phyloP scores from a whole-genome alignment of 1,284 basidiomycete species.

The Earliella scabrosa region DNA sequence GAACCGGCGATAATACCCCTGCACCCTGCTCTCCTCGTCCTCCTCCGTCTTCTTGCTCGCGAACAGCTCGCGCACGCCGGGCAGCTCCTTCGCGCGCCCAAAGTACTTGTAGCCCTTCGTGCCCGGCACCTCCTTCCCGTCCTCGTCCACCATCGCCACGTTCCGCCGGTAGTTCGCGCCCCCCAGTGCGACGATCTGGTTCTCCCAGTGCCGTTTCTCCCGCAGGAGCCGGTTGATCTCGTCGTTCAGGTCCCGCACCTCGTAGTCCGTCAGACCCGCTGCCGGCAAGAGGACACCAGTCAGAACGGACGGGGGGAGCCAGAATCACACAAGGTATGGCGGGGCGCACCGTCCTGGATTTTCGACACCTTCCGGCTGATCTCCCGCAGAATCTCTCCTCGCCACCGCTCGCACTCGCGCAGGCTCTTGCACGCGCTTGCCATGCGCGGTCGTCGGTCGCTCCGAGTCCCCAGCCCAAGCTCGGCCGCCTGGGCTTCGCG shows the following conservation, averaged over 20 bases:
- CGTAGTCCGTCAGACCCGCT: constrained; percentile 95
- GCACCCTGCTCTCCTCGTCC: constrained; percentile 81
- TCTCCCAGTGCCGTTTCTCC: constrained; percentile 98
- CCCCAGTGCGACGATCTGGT: constrained; percentile 92
- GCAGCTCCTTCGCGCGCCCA: constrained; percentile 94
- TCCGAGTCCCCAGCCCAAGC: constrained; percentile 85
- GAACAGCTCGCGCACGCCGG: constrained; percentile 95
- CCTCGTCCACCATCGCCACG: constrained; percentile 90
- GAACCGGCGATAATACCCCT: constrained; percentile 88
- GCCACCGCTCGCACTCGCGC: constrained; percentile 93
- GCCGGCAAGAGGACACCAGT: constrained; percentile 4
- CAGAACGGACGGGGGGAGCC: constrained; percentile 6
- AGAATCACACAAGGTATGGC: neutral
- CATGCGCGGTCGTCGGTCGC: constrained; percentile 86
- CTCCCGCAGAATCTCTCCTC: constrained; percentile 93
- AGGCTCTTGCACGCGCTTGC: constrained; percentile 90
- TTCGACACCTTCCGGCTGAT: constrained; percentile 97
- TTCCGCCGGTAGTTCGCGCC: constrained; percentile 96
- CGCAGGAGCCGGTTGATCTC: constrained; percentile 97
- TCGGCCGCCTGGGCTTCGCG: constrained; percentile 96
- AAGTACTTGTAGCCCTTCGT: constrained; percentile 99
- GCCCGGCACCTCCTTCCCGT: constrained; percentile 93
- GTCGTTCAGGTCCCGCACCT: constrained; percentile 95
- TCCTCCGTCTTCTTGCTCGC: constrained; percentile 82
- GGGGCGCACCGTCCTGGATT: constrained; percentile 88